Conservation (phyloP, 768 basidiomycete genomes). For the Pisolithus sp. region DNA sequence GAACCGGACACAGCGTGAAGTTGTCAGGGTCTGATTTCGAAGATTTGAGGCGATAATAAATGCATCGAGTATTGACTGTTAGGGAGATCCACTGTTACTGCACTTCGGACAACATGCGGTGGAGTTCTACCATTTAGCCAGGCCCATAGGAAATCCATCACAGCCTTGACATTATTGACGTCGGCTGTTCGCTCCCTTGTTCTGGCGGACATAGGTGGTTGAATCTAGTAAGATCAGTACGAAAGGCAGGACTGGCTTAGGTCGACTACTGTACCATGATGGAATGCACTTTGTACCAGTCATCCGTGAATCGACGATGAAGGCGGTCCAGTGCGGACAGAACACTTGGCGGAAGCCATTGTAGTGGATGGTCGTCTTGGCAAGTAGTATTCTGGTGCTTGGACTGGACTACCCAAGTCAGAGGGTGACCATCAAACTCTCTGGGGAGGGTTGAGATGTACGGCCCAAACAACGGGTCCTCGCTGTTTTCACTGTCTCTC, state of each 20-base stretch:
- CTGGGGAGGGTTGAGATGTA: constrained; percentile 76
- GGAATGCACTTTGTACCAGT: constrained; percentile 47
- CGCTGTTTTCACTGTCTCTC: constrained; percentile 30
- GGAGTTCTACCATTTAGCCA: constrained; percentile 77
- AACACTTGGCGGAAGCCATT: constrained; percentile 45
- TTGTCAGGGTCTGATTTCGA: constrained; percentile 58
- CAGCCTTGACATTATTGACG: constrained; percentile 5
- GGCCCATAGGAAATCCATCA: constrained; percentile 67
- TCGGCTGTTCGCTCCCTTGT: not conserved
- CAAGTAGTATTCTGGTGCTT: constrained; percentile 7
- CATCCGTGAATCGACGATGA: constrained; percentile 43
- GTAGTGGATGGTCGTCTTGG: constrained; percentile 30
- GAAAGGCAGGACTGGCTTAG: not conserved
- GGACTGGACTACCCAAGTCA: constrained; percentile 58
- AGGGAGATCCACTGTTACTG: constrained; percentile 2
- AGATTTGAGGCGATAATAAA: constrained; percentile 58
- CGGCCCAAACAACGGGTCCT: constrained; percentile 57
- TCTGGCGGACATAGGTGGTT: not conserved
- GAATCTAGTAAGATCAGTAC: constrained; percentile 1
- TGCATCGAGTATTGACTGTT: constrained; percentile 87
- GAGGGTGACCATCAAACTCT: constrained; percentile 71
- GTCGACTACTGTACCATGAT: constrained; percentile 44
- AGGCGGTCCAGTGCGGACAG: constrained; percentile 36
- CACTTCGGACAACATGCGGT: not conserved
- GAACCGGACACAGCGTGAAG: constrained; percentile 78